A percentile compares a stretch with the other conserved stretches of the same genome.
Conservation (phyloP, 768 basidiomycete genomes). For the Scleroderma citrinum region DNA sequence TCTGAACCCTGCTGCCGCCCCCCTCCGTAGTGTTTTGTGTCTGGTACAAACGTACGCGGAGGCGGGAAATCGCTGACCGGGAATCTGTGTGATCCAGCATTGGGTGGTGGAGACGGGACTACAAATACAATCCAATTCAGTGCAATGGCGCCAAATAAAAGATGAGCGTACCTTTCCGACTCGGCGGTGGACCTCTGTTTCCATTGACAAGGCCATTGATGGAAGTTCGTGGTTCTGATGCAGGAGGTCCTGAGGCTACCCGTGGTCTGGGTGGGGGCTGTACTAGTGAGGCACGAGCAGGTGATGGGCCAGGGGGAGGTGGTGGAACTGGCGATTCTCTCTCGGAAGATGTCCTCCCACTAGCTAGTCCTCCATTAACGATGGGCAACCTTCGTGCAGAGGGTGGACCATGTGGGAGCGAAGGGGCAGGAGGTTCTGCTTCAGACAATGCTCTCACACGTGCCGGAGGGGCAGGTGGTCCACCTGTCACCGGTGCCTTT, state of each 20-base stretch:
- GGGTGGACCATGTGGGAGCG: slow-evolving; percentile 18
- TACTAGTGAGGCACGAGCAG: slow-evolving; percentile 17
- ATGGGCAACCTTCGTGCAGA: slow-evolving; percentile 15
- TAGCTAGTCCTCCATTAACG: background rate
- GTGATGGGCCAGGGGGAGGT: slow-evolving; percentile 12
- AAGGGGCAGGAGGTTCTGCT: slow-evolving; percentile 29
- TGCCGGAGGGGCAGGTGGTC: slow-evolving; percentile 28
- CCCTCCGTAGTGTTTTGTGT: slow-evolving; percentile 52
- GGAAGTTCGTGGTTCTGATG: slow-evolving; percentile 12
- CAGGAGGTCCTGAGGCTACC: slow-evolving; percentile 20
- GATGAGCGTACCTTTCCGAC: slow-evolving; percentile 43
- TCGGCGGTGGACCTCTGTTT: slow-evolving; percentile 30
- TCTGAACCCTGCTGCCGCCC: slow-evolving; percentile 65
- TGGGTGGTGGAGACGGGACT: slow-evolving; percentile 58
- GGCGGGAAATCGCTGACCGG: slow-evolving; percentile 75
- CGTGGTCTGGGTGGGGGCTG: slow-evolving; percentile 20
- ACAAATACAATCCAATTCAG: slow-evolving; percentile 8
- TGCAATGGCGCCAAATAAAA: slow-evolving; percentile 3
- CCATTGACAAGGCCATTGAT: slow-evolving; percentile 23
- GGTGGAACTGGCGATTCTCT: background rate
- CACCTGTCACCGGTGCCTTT: slow-evolving; percentile 24
- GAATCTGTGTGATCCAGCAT: slow-evolving; percentile 64
- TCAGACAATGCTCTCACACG: slow-evolving; percentile 44
- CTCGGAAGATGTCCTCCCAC: background rate
- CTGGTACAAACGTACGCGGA: slow-evolving; percentile 55